These are phyloP conservation scores for Excoecaria agallocha DNA, from an alignment of 345 rosid genomes.

Conservation along the genomic window DNA sequence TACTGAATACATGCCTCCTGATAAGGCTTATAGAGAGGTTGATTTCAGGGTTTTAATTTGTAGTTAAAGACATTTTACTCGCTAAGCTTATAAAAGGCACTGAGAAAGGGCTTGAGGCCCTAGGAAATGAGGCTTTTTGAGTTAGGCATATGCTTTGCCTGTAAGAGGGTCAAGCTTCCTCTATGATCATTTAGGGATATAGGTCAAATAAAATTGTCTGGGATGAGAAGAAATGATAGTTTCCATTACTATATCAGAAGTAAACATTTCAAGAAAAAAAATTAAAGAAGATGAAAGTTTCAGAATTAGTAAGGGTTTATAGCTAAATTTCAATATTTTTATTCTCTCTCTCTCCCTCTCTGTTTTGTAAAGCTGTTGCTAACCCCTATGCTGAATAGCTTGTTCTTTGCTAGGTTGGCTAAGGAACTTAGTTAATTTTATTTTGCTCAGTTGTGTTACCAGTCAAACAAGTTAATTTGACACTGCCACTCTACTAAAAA, in stretches of 20 bases:
- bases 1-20: not conserved
- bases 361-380: not conserved
- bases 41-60: not conserved
- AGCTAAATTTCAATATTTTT: not conserved
- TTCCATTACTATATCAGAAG: not conserved
- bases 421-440: not conserved
- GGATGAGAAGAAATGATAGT: not conserved
- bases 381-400: not conserved
- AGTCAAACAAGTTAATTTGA: slow-evolving; percentile 39
- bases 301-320: not conserved
- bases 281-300: not conserved
- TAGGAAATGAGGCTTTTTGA: not conserved
- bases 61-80: not conserved
- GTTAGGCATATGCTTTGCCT: too few relatives aligned
- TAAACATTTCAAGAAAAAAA: not conserved
- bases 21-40: not conserved
- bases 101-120: not conserved
- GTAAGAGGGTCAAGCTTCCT: too few relatives aligned
- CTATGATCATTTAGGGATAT: too few relatives aligned
- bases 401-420: not conserved
- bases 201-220: not conserved
- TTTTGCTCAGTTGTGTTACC: slow-evolving; percentile 7
- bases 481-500: slow-evolving; percentile 70
- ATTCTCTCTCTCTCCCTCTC: not conserved
- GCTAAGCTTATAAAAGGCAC: not conserved